phyloP scores from a whole-genome alignment of 1,139 yeast genomes.

The Kodamaea alishanica region DNA sequence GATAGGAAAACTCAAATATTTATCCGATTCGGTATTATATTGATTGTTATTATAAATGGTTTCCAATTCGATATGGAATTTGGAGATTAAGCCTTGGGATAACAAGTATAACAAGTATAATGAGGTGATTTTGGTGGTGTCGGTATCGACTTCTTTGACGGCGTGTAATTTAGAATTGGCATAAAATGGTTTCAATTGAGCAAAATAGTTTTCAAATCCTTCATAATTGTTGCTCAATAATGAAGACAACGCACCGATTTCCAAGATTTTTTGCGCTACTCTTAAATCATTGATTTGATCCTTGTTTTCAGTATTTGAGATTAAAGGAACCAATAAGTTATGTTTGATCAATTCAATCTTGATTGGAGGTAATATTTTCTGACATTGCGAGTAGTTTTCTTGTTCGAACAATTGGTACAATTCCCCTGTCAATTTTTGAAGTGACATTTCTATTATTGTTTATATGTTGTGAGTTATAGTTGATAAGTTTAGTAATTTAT shows the following conservation, averaged over 20 bases:
- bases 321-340: conserved; percentile 70
- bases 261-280: conserved; percentile 78
- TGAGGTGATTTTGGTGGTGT: conserved; percentile 71
- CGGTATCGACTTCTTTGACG: conserved; percentile 49
- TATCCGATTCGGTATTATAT: conserved; percentile 45
- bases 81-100: conserved; percentile 79
- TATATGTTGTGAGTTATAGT: not conserved
- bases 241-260: conserved; percentile 79
- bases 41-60: conserved; percentile 51
- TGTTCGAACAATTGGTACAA: conserved; percentile 61
- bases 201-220: conserved; percentile 66
- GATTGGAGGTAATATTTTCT: conserved; percentile 61
- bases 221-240: conserved; percentile 61
- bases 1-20: conserved; percentile 75
- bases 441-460: conserved; percentile 28
- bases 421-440: conserved; percentile 58
- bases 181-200: conserved; percentile 79
- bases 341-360: conserved; percentile 77
- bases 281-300: conserved; percentile 62
- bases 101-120: conserved; percentile 72
- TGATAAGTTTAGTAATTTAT: too few species aligned
- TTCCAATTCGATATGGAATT: conserved; percentile 88
- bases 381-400: conserved; percentile 60
- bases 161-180: conserved; percentile 44
- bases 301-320: conserved; percentile 32